A percentile compares a stretch with the other conserved stretches of the same genome.
Conservation (phyloP, 208 protist genomes). For the Trypanosoma scelopori region DNA sequence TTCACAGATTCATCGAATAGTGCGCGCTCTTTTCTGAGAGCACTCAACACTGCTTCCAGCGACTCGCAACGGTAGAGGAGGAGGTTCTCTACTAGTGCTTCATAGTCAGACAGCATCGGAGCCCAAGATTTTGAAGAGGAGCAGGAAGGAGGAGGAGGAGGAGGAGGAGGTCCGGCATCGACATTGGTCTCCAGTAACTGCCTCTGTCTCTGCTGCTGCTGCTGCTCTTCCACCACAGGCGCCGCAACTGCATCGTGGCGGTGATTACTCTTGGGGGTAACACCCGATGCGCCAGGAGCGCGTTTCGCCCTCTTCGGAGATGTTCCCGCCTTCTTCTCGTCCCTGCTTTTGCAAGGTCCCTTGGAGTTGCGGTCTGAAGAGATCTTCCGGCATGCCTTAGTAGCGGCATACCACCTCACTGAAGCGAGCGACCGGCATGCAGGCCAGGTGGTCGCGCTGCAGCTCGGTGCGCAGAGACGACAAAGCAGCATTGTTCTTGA, state of each 20-base stretch:
- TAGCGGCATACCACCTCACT: not conserved
- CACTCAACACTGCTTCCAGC: conserved; percentile 54
- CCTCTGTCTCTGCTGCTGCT: not conserved
- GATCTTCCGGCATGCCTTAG: too few species aligned
- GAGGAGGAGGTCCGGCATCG: not conserved
- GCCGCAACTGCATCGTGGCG: not conserved
- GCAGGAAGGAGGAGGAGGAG: not conserved
- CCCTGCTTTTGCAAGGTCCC: conserved; percentile 1
- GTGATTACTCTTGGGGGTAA: not conserved
- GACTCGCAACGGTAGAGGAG: conserved; percentile 75
- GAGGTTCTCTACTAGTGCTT: conserved; percentile 69
- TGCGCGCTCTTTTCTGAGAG: conserved; percentile 53
- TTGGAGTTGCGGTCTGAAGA: not conserved
- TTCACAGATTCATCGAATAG: conserved; percentile 42
- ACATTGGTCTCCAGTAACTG: not conserved
- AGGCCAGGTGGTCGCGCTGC: not conserved
- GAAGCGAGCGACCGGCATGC: not conserved
- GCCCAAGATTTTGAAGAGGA: conserved; percentile 6
- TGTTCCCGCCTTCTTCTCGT: not conserved
- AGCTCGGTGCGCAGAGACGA: not conserved
- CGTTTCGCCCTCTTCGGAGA: not conserved
- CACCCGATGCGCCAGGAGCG: not conserved
- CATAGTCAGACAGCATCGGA: conserved; percentile 50
- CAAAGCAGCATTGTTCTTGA: not conserved
- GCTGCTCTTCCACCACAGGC: not conserved